Percentiles rank a stretch among this genome's conserved stretches.
Evolutionary conservation across 805 yeast species (phyloP).

Genomic region (Candida koratica): DNA sequence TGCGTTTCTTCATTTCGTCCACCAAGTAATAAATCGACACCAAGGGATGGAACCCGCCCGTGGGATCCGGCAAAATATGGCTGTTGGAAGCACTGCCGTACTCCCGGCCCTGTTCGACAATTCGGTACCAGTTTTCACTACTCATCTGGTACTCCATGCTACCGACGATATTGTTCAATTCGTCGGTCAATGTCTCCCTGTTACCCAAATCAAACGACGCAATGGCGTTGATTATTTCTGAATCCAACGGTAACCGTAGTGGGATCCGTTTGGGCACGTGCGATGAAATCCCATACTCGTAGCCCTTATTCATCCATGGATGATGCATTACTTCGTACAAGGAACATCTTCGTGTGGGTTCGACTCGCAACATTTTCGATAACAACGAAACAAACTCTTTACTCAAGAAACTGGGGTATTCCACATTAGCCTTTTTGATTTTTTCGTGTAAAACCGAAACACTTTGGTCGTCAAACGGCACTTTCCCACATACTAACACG

Average conservation of each 20-base stretch:
- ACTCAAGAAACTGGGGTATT: slow-evolving; percentile 80
- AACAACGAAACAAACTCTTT: slow-evolving; percentile 76
- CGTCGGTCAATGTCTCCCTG: slow-evolving; percentile 53
- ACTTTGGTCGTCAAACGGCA: slow-evolving; percentile 94
- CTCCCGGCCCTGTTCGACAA: slow-evolving; percentile 35
- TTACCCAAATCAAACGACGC: slow-evolving; percentile 74
- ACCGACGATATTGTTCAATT: slow-evolving; percentile 53
- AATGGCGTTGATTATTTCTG: slow-evolving; percentile 66
- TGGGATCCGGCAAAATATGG: slow-evolving; percentile 62
- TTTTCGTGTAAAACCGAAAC: slow-evolving; percentile 90
- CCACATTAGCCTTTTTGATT: slow-evolving; percentile 87
- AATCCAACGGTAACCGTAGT: slow-evolving; percentile 62
- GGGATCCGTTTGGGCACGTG: slow-evolving; percentile 80
- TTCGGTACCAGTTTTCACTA: slow-evolving; percentile 56
- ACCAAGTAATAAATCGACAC: slow-evolving; percentile 83
- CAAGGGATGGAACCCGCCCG: slow-evolving; percentile 82
- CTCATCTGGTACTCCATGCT: slow-evolving; percentile 66
- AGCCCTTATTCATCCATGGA: slow-evolving; percentile 94
- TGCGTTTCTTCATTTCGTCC: slow-evolving; percentile 75
- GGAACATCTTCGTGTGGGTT: slow-evolving; percentile 75
- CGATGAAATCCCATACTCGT: slow-evolving; percentile 64
- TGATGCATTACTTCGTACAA: slow-evolving; percentile 76
- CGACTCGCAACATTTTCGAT: slow-evolving; percentile 87
- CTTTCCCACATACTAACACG: slow-evolving; percentile 95
- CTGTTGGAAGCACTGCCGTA: slow-evolving; percentile 33